Base-by-base conservation (phyloP, 225 moss, liverwort and hornwort genomes). In the Bryoerythrophyllum caledonicum region DNA sequence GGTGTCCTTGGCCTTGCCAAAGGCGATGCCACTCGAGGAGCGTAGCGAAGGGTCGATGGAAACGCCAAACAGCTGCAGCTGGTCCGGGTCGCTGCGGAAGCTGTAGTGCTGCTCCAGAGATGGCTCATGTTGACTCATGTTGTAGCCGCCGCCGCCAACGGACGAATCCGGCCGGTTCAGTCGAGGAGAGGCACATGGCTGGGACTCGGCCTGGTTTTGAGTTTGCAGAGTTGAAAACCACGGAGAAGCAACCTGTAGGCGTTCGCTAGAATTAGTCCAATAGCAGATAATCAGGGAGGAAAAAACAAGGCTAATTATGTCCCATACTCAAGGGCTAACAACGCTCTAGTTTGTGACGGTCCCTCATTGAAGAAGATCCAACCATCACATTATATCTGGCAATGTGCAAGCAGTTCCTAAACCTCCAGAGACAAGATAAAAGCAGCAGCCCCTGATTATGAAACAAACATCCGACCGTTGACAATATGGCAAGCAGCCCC, bases 21-120 rank as follows among this genome's bases (percentile, higher is more conserved):
- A 80, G 65, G 49, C 57, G 53, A 81, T 66, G 54, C 75, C 83
- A 38, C 63, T 83, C 8, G 86, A 77, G 51, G 79, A 83, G 60
- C 78, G 83, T 77, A 86, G 69, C 11, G 87, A 82, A 72, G 88
- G 82, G 32, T 94, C 94, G 25, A 94, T 92, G 26, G 92, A 87
- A 44, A 94, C 94, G 60, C 92, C 92, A 60, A 94, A 94, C 1
- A 92, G 78, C 71, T 90, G 92, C 55, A 90, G 77, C 54, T 92
- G 92, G 54, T 94, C 94, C 52, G 87, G 76, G 60, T 94, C 94
- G 60, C 65, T 90, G 8, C 86, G 85, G 62, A 88, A 94, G 21
- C 74, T 86, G 67, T 75, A 90, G 76, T 72, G 89, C 79, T 83
- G 89, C 90, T 63, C 79, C 81, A 49, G 19, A 19, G 17, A 17